Base-by-base conservation (phyloP, 148 eudicot species). In the Rhododendron ovatum region DNA sequence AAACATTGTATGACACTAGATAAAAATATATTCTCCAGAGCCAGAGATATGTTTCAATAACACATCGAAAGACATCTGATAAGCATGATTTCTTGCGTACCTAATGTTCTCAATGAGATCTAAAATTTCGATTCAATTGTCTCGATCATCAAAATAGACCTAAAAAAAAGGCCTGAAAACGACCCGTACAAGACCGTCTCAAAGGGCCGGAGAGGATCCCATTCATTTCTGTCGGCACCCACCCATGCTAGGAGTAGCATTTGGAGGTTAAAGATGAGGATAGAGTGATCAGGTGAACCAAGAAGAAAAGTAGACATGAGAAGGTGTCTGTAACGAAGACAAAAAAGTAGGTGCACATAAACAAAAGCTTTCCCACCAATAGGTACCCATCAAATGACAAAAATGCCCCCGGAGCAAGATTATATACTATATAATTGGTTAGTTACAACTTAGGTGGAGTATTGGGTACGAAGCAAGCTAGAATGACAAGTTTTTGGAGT, bases 391-490 rank as follows among this genome's bases (percentile, higher is more conserved):
- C 37, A 13, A 69, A 69, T 69, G 75, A 28, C 75, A 1, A 26
- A 69, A 26, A 1, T 69, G 35, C 75, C 18, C 73, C 37, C 4
- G 37, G 37, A 69, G 0, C 15, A 26, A 28, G 37, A 28, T 67
- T 67, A 26, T n/a, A 17, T 53, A 61, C 17, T 55, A 55, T 59
- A 69, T 26, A 26, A 78, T 78, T 78, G 82, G 82, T 78, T 78
- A 78, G 82, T 78, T 78, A 47, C 53, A 78, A 78, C 82, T 45
- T 78, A 78, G 82, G 82, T 78, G 82, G 82, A 78, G 57, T 78
- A 50, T 78, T 78, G 82, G 55, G 55, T 43, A 47, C 35, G 51
- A 78, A 78, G 82, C 35, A 55, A 78, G 37, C 37, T 35, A 7
- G 17, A 78, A 26, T 20, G 80, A 74, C 7, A 74, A 37, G 39